These are phyloP conservation scores for Oryza meridionalis DNA, from an alignment of 176 grass and related monocot species.

Conservation along the genomic window DNA sequence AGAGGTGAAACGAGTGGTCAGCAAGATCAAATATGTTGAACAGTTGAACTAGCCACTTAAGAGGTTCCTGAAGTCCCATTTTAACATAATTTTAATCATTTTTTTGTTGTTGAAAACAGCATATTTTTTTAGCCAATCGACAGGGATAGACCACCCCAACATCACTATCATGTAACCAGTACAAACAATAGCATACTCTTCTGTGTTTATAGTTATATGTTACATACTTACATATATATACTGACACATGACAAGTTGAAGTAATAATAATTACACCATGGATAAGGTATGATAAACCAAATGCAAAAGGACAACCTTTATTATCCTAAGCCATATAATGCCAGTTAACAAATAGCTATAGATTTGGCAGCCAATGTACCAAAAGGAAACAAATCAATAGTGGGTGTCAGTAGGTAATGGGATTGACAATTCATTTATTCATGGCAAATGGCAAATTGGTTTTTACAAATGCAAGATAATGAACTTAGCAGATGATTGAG, in stretches of 20 bases:
- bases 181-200: neutral
- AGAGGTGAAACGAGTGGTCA: neutral
- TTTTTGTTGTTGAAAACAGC: neutral
- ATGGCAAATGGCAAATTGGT: neutral
- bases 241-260: neutral
- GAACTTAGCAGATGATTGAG: neutral
- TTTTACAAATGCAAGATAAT: conserved; percentile 15
- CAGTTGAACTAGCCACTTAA: neutral
- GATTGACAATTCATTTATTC: neutral
- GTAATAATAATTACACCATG: neutral
- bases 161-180: neutral
- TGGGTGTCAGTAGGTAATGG: neutral
- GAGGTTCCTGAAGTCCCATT: neutral
- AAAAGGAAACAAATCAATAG: conserved; percentile 8
- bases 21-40: neutral
- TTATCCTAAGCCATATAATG: neutral
- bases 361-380: neutral
- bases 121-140: neutral
- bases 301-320: neutral
- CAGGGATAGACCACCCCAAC: neutral
- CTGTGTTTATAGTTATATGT: neutral
- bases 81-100: neutral
- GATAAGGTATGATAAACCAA: conserved; percentile 12
- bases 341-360: conserved; percentile 22
- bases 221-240: neutral